Conservation (phyloP, 805 yeast genomes). For the Saturnispora dispora region DNA sequence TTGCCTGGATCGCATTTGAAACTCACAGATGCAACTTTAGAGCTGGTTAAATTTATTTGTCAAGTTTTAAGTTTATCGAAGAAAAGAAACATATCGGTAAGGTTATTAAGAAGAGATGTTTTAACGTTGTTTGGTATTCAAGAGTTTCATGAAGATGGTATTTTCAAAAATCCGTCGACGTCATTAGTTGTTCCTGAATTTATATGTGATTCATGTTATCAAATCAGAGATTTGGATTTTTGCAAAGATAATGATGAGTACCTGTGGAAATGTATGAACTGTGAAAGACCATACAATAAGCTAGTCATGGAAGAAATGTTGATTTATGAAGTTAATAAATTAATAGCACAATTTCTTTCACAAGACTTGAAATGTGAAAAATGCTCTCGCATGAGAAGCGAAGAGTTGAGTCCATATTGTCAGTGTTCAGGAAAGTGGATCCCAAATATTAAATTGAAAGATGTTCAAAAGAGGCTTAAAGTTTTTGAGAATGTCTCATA, state of each 20-base stretch:
- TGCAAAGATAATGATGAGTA: constrained; percentile 52
- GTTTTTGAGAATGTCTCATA: constrained; percentile 52
- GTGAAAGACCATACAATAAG: constrained; percentile 55
- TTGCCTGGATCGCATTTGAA: constrained; percentile 64
- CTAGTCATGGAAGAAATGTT: constrained; percentile 72
- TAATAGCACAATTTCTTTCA: constrained; percentile 49
- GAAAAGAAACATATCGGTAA: constrained; percentile 58
- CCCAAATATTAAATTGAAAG: constrained; percentile 40
- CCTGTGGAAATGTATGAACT: constrained; percentile 59
- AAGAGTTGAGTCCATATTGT: constrained; percentile 67
- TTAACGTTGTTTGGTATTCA: constrained; percentile 65
- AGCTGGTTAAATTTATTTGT: constrained; percentile 65
- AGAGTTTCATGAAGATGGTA: constrained; percentile 74
- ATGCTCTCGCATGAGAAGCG: constrained; percentile 59
- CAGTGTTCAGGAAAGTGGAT: constrained; percentile 84
- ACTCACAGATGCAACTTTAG: constrained; percentile 64
- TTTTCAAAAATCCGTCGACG: constrained; percentile 66
- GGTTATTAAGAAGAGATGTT: constrained; percentile 66
- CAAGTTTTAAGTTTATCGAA: constrained; percentile 63
- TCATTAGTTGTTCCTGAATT: constrained; percentile 58
- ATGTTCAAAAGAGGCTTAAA: constrained; percentile 35
- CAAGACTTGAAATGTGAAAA: constrained; percentile 81
- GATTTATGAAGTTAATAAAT: constrained; percentile 50
- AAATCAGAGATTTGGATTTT: constrained; percentile 66
- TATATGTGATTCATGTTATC: constrained; percentile 73